A percentile compares a stretch with the other conserved stretches of the same genome.
Evolutionary conservation across 192 early-diverging fungal genomes (phyloP).

Genomic region (Podila verticillata): DNA sequence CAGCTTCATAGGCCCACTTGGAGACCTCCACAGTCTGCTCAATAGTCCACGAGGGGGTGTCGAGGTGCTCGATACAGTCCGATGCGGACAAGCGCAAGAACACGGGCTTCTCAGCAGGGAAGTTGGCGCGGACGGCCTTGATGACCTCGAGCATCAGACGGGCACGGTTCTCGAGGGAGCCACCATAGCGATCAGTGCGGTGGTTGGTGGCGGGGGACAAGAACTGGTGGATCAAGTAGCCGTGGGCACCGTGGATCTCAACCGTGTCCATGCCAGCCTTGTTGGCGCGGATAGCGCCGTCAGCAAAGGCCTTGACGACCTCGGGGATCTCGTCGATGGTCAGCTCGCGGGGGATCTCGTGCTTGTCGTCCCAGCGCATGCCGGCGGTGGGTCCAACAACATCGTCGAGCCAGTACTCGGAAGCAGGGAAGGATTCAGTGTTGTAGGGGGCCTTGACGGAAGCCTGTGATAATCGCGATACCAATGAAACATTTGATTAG

Average conservation of each 20-base stretch:
- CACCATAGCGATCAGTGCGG: slow-evolving; percentile 93
- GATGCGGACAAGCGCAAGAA: slow-evolving; percentile 85
- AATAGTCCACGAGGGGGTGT: slow-evolving; percentile 65
- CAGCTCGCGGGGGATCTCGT: slow-evolving; percentile 64
- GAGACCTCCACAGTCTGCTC: slow-evolving; percentile 78
- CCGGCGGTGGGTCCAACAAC: slow-evolving; percentile 73
- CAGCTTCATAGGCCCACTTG: slow-evolving; percentile 64
- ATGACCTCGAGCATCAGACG: slow-evolving; percentile 66
- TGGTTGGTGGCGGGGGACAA: slow-evolving; percentile 83
- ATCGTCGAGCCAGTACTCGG: slow-evolving; percentile 71
- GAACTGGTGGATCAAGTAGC: slow-evolving; percentile 88
- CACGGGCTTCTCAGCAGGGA: slow-evolving; percentile 71
- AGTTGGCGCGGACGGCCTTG: slow-evolving; percentile 69
- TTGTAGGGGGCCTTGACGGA: neutral
- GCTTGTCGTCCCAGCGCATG: slow-evolving; percentile 46
- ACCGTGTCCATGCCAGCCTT: slow-evolving; percentile 89
- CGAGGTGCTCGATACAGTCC: slow-evolving; percentile 69
- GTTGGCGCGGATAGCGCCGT: slow-evolving; percentile 73
- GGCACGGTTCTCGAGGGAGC: slow-evolving; percentile 87
- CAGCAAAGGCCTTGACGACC: slow-evolving; percentile 69
- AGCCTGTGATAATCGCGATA: neutral
- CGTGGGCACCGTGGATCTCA: slow-evolving; percentile 93
- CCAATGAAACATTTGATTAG: neutral
- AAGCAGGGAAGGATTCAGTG: neutral
- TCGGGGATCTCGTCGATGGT: slow-evolving; percentile 72